phyloP scores from a whole-genome alignment of 2,329 filamentous ascomycete genomes.

The Fusarium nisikadoi region DNA sequence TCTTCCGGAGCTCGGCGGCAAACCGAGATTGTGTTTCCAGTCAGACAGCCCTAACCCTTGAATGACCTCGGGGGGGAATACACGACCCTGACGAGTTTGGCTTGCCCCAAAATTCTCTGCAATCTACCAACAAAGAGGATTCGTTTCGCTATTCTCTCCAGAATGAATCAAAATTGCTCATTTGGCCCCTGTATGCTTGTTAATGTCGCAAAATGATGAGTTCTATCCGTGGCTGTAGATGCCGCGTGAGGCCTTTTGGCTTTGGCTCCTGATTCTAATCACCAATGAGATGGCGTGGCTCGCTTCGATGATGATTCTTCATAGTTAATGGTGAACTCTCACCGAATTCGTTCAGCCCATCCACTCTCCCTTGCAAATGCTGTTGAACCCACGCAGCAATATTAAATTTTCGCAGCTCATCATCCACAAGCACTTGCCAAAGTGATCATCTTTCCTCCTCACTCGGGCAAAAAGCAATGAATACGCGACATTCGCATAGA shows the following conservation, averaged over 20 bases:
- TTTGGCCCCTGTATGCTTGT: neutral
- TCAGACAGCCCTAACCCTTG: too few species aligned
- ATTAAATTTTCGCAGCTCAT: neutral
- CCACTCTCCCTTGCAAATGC: neutral
- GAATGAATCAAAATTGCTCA: too few species aligned
- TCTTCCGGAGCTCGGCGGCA: too few species aligned
- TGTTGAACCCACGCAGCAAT: neutral
- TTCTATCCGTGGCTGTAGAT: neutral
- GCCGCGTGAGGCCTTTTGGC: neutral
- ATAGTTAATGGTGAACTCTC: too few species aligned
- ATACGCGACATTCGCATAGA: neutral
- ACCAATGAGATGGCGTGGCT: fast-evolving
- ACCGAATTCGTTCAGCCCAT: neutral
- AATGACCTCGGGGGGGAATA: too few species aligned
- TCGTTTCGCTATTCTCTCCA: too few species aligned
- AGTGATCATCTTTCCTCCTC: neutral
- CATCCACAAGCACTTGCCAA: neutral
- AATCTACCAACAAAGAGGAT: too few species aligned
- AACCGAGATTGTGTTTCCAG: too few species aligned
- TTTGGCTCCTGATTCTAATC: neutral
- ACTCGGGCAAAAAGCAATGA: neutral
- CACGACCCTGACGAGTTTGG: too few species aligned
- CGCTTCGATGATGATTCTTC: neutral
- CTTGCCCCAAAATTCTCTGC: too few species aligned
- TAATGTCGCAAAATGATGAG: neutral